Conservation (phyloP, 495 filamentous ascomycete species). For the Neurospora sp. region DNA sequence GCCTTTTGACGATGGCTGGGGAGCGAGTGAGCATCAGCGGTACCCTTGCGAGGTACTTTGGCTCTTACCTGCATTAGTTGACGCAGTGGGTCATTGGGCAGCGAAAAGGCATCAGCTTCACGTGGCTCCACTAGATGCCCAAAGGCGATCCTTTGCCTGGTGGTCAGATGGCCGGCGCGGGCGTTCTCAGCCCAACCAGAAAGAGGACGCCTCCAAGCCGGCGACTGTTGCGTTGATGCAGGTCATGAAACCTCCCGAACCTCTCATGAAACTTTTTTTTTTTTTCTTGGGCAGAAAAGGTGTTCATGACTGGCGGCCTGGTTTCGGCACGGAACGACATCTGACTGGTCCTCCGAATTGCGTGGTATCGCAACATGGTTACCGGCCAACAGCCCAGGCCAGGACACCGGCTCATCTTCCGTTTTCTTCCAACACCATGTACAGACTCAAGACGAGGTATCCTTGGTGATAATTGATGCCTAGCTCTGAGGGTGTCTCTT, state of each 20-base stretch:
- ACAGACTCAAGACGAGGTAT: background rate
- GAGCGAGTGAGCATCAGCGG: slow-evolving; percentile 12
- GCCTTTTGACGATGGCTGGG: slow-evolving; percentile 1
- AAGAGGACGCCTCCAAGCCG: slow-evolving; percentile 1
- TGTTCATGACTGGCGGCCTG: slow-evolving; percentile 8
- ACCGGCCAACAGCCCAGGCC: background rate
- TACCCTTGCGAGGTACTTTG: slow-evolving; percentile 5
- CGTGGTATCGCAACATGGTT: background rate
- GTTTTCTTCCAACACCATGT: background rate
- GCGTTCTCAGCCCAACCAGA: slow-evolving; percentile 23
- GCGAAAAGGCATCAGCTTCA: slow-evolving; percentile 16
- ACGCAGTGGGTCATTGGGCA: slow-evolving; percentile 26
- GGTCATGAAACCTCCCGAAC: slow-evolving; percentile 4
- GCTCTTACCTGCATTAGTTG: slow-evolving; percentile 13
- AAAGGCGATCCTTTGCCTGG: slow-evolving; percentile 5
- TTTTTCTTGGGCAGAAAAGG: slow-evolving; percentile 14
- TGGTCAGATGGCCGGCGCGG: slow-evolving; percentile 15
- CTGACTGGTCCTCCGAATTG: slow-evolving; percentile 1
- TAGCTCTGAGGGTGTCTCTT: no score
- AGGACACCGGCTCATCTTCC: background rate
- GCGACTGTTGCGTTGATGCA: slow-evolving; percentile 10
- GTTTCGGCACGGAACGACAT: slow-evolving; percentile 2
- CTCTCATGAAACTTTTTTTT: slow-evolving; percentile 1
- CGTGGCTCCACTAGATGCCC: slow-evolving; percentile 26
- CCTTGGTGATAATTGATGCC: background rate